phyloP scores from a whole-genome alignment of 805 yeast genomes.

The Lipomyces chichibuensis region DNA sequence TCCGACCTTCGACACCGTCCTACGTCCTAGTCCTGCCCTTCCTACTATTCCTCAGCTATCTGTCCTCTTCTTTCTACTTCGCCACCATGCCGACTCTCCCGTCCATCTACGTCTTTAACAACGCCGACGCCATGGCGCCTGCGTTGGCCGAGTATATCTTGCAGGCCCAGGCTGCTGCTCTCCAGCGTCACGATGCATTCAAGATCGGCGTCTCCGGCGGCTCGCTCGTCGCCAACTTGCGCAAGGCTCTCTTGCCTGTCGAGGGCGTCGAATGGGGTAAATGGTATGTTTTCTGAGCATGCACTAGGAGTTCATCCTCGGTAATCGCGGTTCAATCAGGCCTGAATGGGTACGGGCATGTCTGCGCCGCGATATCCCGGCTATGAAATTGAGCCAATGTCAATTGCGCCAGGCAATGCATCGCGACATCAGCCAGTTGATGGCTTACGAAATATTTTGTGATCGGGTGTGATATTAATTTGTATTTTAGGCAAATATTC shows the following conservation, averaged over 20 bases:
- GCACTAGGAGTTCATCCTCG: not conserved
- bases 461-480: not conserved
- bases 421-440: not conserved
- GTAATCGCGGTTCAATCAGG: not conserved
- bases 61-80: not conserved
- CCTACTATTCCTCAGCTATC: not conserved
- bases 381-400: not conserved
- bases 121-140: conserved; percentile 86
- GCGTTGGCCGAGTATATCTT: conserved; percentile 96
- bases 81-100: conserved; percentile 65
- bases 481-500: conserved; percentile 62
- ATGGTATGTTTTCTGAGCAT: conserved; percentile 54
- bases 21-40: not conserved
- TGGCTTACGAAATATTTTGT: not conserved
- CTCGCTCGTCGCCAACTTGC: conserved; percentile 79
- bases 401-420: not conserved
- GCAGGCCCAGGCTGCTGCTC: conserved; percentile 78
- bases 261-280: conserved; percentile 83
- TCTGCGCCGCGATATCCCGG: not conserved
- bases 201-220: conserved; percentile 94
- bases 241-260: conserved; percentile 80
- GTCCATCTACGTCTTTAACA: conserved; percentile 88
- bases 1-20: too few species aligned
- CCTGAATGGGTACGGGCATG: not conserved
- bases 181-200: conserved; percentile 70